Conservation (phyloP, 305 asterid genomes). For the Solanum chacoense region DNA sequence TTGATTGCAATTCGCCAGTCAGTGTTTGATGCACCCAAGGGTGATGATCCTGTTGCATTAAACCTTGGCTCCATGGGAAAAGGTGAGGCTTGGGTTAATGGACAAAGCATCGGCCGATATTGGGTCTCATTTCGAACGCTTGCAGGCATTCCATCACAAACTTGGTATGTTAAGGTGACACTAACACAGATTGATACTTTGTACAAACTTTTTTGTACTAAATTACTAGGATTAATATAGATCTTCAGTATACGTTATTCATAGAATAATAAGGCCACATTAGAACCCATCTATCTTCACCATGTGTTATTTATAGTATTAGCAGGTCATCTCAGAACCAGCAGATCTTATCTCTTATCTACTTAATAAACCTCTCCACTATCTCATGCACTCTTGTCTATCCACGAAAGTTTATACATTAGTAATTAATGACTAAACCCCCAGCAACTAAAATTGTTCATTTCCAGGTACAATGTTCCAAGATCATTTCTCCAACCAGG, state of each 20-base stretch:
- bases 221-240: neutral
- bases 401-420: neutral
- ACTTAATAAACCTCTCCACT: neutral
- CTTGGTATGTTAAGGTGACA: constrained; percentile 34
- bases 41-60: constrained; percentile 60
- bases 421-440: neutral
- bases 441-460: neutral
- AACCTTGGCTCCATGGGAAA: constrained; percentile 90
- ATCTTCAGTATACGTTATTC: neutral
- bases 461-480: constrained; percentile 69
- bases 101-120: constrained; percentile 75
- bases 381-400: neutral
- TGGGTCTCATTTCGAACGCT: constrained; percentile 62
- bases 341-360: neutral
- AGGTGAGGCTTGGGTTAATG: constrained; percentile 80
- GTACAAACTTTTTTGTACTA: neutral
- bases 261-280: neutral
- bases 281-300: neutral
- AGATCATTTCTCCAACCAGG: constrained; percentile 62
- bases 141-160: constrained; percentile 63
- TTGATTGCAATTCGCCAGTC: constrained; percentile 22
- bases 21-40: constrained; percentile 56
- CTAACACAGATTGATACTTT: neutral
- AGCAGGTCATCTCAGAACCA: neutral
- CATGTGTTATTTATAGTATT: neutral